A percentile compares a stretch with the other conserved stretches of the same genome.
Evolutionary conservation across 2,329 filamentous ascomycete species (phyloP).

Genomic region (Paecilomyces formosus): DNA sequence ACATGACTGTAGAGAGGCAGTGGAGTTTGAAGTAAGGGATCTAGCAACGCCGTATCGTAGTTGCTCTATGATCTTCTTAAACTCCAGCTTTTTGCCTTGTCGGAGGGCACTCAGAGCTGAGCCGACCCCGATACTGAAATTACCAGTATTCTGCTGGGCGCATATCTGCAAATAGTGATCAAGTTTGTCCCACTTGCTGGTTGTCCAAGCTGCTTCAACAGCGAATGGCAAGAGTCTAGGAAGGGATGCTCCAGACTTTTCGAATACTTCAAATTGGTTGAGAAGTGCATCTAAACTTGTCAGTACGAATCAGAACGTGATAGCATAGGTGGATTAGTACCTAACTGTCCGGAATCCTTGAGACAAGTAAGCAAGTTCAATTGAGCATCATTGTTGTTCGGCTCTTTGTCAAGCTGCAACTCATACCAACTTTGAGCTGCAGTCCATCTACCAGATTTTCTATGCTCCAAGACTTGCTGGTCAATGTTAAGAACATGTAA

Average conservation of each 20-base stretch:
- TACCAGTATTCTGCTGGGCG: slow-evolving; percentile 36
- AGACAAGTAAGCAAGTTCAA: slow-evolving; percentile 79
- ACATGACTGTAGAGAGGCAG: slow-evolving; percentile 72
- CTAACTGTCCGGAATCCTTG: slow-evolving; percentile 91
- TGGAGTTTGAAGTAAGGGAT: slow-evolving; percentile 67
- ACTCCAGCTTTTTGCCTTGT: slow-evolving; percentile 43
- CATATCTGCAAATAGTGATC: slow-evolving; percentile 53
- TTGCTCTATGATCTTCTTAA: slow-evolving; percentile 52
- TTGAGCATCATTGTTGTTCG: slow-evolving; percentile 69
- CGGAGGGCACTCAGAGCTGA: slow-evolving; percentile 56
- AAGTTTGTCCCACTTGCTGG: slow-evolving; percentile 70
- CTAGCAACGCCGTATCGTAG: slow-evolving; percentile 65
- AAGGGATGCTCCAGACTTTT: slow-evolving; percentile 40
- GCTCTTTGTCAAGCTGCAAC: slow-evolving; percentile 72
- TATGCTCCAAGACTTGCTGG: slow-evolving; percentile 86
- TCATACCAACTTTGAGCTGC: slow-evolving; percentile 98
- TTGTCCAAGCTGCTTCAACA: slow-evolving; percentile 87
- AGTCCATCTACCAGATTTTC: slow-evolving; percentile 87
- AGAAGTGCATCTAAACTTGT: slow-evolving; percentile 62
- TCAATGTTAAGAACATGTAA: slow-evolving; percentile 82
- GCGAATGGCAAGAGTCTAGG: slow-evolving; percentile 71
- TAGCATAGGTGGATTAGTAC: slow-evolving; percentile 39
- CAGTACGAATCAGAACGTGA: neutral
- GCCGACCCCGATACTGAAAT: slow-evolving; percentile 81
- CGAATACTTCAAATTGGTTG: slow-evolving; percentile 77